Percentiles rank a stretch among this genome's conserved stretches.
Evolutionary conservation across 495 filamentous ascomycete genomes (phyloP).

Genomic region (Xylaria grammica): DNA sequence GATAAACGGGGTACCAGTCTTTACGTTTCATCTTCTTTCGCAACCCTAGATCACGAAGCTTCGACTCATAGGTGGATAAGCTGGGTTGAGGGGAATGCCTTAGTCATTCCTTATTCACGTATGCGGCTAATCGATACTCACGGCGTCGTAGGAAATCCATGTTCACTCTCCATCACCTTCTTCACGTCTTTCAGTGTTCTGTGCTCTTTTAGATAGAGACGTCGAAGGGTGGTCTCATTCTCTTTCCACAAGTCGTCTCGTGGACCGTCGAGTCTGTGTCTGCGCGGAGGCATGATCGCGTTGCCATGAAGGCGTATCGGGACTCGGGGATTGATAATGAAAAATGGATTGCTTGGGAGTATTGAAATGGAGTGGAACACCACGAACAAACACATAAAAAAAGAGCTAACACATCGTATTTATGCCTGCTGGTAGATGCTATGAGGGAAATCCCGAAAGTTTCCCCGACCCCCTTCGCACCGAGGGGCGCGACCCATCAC

Average conservation of each 20-base stretch:
- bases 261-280: no score
- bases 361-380: not conserved
- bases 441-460: no score
- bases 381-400: no score
- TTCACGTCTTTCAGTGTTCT: not conserved
- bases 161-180: not conserved
- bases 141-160: not conserved
- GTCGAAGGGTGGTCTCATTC: not conserved
- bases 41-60: not conserved
- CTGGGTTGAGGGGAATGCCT: not conserved
- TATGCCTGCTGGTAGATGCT: not conserved
- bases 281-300: not conserved
- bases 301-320: not conserved
- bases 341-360: not conserved
- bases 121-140: not conserved
- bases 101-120: not conserved
- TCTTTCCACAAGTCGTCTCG: not conserved
- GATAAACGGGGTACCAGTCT: not conserved
- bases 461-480: not conserved
- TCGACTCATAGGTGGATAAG: constrained; percentile 4
- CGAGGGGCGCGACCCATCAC: no score
- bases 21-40: not conserved
- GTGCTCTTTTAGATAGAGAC: not conserved
- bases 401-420: not conserved
- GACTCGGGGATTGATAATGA: not conserved